Base-by-base conservation (phyloP, 495 filamentous ascomycete species). In the Hypoxylon intermedium region DNA sequence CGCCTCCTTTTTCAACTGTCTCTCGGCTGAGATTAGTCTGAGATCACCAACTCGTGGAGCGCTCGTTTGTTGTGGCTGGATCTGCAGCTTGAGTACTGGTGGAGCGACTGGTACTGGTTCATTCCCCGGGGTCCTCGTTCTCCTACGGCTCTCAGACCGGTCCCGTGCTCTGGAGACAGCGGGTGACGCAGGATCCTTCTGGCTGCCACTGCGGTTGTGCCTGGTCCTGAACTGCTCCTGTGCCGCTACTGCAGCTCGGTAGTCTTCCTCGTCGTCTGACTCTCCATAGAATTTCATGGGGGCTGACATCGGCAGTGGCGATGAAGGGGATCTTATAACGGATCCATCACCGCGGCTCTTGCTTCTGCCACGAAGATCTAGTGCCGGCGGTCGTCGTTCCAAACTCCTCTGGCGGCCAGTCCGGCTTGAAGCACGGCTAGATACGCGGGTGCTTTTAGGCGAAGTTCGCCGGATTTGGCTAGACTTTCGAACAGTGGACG, bases 271-370 rank as follows among this genome's bases (percentile, higher is more conserved):
- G 36, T 88, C 83, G 15, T 83, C 77, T 3, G 75, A 76, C 47
- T 60, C 65, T 19, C 60, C 63, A 21, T 72, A 75, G 41, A 79
- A 76, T 34, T 75, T 65, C 57, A 74, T 74, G 9, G 60, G 69
- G 15, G 70, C 72, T 6, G 79, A 74, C 73, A 92, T 87, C 13
- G 91, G 90, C 36, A 91, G 72, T 13, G 92, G 91, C 2, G 89
- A 92, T 0, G 92, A 91, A 23, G 92, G 91, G 2, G 92, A 97
- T 34, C 89, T 75, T 41, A 79, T 76, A n/a, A 74, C 55, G 20
- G 87, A 85, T 2, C 78, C 79, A 20, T 82, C 81, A n/a, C 81
- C 77, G 2, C 83, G 78, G 38, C 67, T 75, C 28, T 74, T 60
- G 50, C 79, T 83, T 59, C 85, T 77, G 15, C 73, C 81, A 44